Percentiles rank a stretch among this genome's conserved stretches.
Evolutionary conservation across 164 flowering plant species (phyloP).

Genomic region (Magnolia kwangsiensis): DNA sequence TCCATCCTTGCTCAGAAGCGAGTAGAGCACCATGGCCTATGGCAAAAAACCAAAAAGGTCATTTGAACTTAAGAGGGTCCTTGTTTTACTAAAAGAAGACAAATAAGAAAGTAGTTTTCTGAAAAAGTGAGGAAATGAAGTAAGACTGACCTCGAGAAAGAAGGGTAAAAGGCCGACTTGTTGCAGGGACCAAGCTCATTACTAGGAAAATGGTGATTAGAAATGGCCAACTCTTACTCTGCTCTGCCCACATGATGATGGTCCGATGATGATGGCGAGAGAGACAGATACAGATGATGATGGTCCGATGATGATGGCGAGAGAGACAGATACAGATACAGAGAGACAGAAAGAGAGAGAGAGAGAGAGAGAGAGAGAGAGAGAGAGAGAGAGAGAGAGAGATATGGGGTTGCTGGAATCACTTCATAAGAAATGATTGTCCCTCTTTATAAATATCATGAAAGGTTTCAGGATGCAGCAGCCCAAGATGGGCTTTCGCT

Average conservation of each 20-base stretch:
- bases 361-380: no score
- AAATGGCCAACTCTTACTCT: constrained; percentile 9
- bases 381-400: neutral
- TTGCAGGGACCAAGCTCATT: constrained; percentile 19
- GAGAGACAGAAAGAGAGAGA: no score
- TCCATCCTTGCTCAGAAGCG: neutral
- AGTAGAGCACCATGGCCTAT: neutral
- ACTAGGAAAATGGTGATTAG: constrained; percentile 13
- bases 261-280: neutral
- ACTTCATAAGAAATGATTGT: constrained; percentile 6
- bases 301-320: no score
- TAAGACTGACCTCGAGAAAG: constrained; percentile 19
- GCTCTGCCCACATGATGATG: constrained; percentile 17
- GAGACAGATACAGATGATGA: no score
- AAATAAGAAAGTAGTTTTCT: neutral
- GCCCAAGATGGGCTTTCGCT: neutral
- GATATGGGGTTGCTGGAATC: neutral
- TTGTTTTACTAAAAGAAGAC: neutral
- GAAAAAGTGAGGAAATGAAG: neutral
- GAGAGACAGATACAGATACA: neutral
- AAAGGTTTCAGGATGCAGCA: neutral
- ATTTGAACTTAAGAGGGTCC: neutral
- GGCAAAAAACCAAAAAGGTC: neutral
- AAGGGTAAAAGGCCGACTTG: constrained; percentile 17
- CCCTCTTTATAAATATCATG: neutral